Base-by-base conservation (phyloP, 345 rosid species). In the Nephelium lappaceum region DNA sequence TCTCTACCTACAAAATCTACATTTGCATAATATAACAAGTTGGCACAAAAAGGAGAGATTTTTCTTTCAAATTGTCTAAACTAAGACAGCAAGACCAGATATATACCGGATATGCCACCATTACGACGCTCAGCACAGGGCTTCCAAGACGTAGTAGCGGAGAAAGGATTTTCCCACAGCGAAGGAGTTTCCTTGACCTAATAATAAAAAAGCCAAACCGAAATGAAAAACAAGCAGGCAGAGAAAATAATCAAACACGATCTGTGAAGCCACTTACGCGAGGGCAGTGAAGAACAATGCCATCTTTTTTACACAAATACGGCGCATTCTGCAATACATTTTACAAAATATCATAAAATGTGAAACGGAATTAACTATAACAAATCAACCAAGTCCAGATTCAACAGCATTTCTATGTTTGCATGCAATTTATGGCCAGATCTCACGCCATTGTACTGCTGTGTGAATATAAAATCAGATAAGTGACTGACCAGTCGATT, bases 61-160 rank as follows among this genome's bases (percentile, higher is more conserved):
- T 41, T 42, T 43, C 19, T 42, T 25, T 27, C 63, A 8, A 62
- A 43, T 36, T 66, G 19, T 41, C 11, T n/a, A 57, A 21, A 36
- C 23, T 76, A 18, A 4, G 58, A 68, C 41, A 45, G 15, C 25
- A 23, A 25, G 36, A 21, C 25, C 6, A 12, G 19, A 31, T 31
- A 71, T 58, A 31, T 83, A 93, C 98, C 95, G 77, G 98, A 94
- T 79, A 93, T 75, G 71, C 94, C 98, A 83, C 91, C 90, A 80
- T 73, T 76, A 21, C 81, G 95, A n/a, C 95, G 96, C 85, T 94
- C 99, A 31, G 98, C 98, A 76, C 99, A 97, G 80, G 99, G 98
- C 86, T 93, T 97, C 99, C 99, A 97, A 62, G 98, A 97, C 68
- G 97, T 94, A 68, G 99, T 97, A 31, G 99, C 91, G 63, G 99